phyloP scores from a whole-genome alignment of 768 basidiomycete species.

The Roridomyces roridus region DNA sequence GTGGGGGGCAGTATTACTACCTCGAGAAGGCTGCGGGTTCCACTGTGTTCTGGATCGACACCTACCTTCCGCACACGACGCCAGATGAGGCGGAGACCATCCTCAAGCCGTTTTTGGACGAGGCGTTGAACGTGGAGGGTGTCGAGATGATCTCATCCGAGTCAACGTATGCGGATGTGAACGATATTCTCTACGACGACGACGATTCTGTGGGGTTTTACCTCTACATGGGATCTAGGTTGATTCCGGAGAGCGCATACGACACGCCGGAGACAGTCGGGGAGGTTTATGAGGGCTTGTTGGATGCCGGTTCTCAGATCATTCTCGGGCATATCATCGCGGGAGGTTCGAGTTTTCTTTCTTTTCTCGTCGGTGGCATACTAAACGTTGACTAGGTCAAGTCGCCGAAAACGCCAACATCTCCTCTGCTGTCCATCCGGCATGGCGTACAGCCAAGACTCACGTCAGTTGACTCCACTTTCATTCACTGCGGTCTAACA shows the following conservation, averaged over 20 bases:
- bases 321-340: constrained; percentile 26
- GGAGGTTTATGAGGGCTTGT: constrained; percentile 26
- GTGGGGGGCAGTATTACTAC: constrained; percentile 36
- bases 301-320: constrained; percentile 23
- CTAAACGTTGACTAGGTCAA: constrained; percentile 26
- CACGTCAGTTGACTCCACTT: constrained; percentile 31
- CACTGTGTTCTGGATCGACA: constrained; percentile 7
- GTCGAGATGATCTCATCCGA: background rate
- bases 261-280: constrained; percentile 16
- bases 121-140: constrained; percentile 19
- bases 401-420: constrained; percentile 39
- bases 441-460: constrained; percentile 41
- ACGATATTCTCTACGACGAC: constrained; percentile 12
- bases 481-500: background rate
- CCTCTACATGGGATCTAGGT: constrained; percentile 19
- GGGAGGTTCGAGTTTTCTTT: constrained; percentile 18
- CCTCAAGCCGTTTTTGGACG: constrained; percentile 29
- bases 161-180: constrained; percentile 8
- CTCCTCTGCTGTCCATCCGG: constrained; percentile 36
- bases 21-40: constrained; percentile 9
- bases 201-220: constrained; percentile 21
- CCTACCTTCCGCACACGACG: constrained; percentile 30
- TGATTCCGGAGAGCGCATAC: constrained; percentile 21
- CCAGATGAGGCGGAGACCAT: constrained; percentile 16
- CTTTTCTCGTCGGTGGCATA: background rate